Evolutionary conservation across 1,139 yeast genomes (phyloP).

Genomic region (Geotrichum siamense): DNA sequence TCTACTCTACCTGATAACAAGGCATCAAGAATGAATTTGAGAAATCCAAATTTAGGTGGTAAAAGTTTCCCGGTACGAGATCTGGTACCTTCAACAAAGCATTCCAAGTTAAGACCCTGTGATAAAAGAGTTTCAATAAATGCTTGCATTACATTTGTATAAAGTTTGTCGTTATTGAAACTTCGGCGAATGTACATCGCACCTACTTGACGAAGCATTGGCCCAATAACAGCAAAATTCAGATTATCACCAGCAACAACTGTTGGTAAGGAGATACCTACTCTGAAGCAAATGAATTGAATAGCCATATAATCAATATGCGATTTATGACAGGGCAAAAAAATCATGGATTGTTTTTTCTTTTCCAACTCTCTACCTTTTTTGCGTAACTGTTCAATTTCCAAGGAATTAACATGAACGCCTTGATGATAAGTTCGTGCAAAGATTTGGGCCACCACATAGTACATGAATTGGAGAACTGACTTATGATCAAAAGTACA

Average conservation of each 20-base stretch:
- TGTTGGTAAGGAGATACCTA: constrained; percentile 51
- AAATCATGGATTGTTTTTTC: constrained; percentile 36
- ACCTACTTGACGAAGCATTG: constrained; percentile 36
- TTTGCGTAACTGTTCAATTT: constrained; percentile 32
- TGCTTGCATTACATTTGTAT: constrained; percentile 47
- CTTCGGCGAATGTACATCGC: constrained; percentile 40
- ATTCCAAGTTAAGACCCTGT: constrained; percentile 51
- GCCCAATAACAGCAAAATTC: constrained; percentile 55
- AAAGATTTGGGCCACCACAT: constrained; percentile 36
- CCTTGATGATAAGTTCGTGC: constrained; percentile 41
- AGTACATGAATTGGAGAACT: constrained; percentile 34
- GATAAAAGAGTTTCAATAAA: constrained; percentile 47
- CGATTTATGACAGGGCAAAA: constrained; percentile 51
- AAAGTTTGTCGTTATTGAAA: constrained; percentile 49
- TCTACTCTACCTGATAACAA: constrained; percentile 41
- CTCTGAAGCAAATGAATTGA: constrained; percentile 50
- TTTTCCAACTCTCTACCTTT: constrained; percentile 34
- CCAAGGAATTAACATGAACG: constrained; percentile 35
- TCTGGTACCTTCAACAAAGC: constrained; percentile 61
- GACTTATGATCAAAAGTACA: constrained; percentile 33
- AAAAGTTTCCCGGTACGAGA: constrained; percentile 60
- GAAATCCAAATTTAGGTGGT: constrained; percentile 58
- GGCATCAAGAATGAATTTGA: constrained; percentile 47
- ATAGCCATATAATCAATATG: constrained; percentile 60
- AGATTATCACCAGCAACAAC: constrained; percentile 67